Conservation (phyloP, 345 rosid species). For the Physaria fendleri region DNA sequence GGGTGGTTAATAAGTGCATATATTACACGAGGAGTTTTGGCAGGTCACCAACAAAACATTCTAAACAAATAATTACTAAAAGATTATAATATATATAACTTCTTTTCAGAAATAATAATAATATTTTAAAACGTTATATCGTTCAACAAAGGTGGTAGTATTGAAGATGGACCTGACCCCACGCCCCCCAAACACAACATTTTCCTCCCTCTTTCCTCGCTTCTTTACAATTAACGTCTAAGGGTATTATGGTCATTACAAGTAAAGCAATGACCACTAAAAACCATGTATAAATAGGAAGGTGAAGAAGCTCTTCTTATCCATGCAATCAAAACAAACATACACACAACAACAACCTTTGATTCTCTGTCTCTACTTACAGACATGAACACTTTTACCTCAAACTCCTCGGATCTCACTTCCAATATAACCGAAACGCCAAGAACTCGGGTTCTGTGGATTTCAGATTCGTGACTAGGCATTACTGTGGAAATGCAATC, state of each 20-base stretch:
- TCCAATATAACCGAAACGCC: neutral
- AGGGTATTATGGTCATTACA: constrained; percentile 9
- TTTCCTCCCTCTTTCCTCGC: constrained; percentile 20
- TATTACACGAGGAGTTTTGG: constrained; percentile 33
- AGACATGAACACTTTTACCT: constrained; percentile 24
- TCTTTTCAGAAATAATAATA: too few species aligned
- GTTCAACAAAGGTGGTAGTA: constrained; percentile 27
- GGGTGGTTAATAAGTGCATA: constrained; percentile 12
- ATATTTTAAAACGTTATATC: constrained; percentile 1
- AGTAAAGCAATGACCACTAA: too few species aligned
- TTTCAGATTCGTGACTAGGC: constrained; percentile 28
- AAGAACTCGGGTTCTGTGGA: too few species aligned
- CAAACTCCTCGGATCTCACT: constrained; percentile 32
- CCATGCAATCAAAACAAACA: constrained; percentile 27
- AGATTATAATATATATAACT: too few species aligned
- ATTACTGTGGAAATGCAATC: constrained; percentile 32
- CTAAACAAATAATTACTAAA: too few species aligned
- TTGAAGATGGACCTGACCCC: constrained; percentile 25
- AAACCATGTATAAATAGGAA: constrained; percentile 17
- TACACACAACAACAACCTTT: neutral
- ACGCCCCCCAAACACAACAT: neutral
- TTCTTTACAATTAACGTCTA: neutral
- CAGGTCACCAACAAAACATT: constrained; percentile 32
- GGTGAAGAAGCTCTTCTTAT: constrained; percentile 10
- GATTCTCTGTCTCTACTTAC: neutral